phyloP scores from a whole-genome alignment of 352 stramenopile genomes.

The Phytophthora hibernalis region DNA sequence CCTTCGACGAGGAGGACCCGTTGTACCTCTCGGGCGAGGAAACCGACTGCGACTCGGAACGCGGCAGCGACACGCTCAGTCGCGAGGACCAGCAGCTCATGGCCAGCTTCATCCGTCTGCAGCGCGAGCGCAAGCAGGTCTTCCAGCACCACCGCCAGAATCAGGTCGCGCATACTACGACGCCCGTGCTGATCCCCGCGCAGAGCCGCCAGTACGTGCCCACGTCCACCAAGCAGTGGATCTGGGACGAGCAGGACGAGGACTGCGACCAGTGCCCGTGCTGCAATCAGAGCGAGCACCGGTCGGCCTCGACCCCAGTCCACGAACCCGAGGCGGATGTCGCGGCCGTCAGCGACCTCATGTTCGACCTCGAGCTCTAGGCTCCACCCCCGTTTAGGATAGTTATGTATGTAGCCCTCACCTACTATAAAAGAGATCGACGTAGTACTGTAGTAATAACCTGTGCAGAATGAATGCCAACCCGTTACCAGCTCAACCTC shows the following conservation, averaged over 20 bases:
- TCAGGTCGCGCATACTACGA: constrained; percentile 14
- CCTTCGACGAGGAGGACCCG: constrained; percentile 41
- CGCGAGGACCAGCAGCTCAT: constrained; percentile 60
- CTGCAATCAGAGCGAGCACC: constrained; percentile 38
- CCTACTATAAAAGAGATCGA: constrained; percentile 46
- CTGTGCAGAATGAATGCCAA: constrained; percentile 37
- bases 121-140: constrained; percentile 34
- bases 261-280: constrained; percentile 49
- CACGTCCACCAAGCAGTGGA: constrained; percentile 43
- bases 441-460: constrained; percentile 27
- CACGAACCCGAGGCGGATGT: constrained; percentile 4
- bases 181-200: constrained; percentile 53
- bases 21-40: constrained; percentile 64
- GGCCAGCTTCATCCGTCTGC: constrained; percentile 49
- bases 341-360: constrained; percentile 48
- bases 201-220: constrained; percentile 46
- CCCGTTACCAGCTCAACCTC: constrained; percentile 17
- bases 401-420: constrained; percentile 51
- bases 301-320: neutral
- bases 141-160: neutral
- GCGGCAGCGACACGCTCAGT: constrained; percentile 50
- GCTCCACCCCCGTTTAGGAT: neutral
- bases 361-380: constrained; percentile 80
- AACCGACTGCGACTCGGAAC: constrained; percentile 75
- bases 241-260: constrained; percentile 57